Base-by-base conservation (phyloP, 2,329 filamentous ascomycete species). In the Verticillium isaacii region DNA sequence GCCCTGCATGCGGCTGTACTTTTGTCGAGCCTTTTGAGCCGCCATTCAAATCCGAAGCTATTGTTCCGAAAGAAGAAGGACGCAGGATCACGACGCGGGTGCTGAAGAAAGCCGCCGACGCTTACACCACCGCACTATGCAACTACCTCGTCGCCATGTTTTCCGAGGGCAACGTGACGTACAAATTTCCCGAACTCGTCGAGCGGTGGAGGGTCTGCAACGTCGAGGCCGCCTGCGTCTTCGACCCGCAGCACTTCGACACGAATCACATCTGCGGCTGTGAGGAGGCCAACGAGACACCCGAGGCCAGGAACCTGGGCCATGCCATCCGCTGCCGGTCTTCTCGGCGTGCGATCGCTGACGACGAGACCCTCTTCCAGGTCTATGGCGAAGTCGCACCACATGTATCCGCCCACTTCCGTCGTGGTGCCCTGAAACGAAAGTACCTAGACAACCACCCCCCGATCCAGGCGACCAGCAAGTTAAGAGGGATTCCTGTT, bases 211-310 rank as follows among this genome's bases (percentile, higher is more conserved):
- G 25, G 5, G 57, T 58, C 14, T 36, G 36, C 37, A 62, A 62
- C 54, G 57, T 62, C 15, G 63, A 65, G 25, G 45, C 39, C 54
- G 63, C 63, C 32, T 65, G 62, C 32, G 59, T 60, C 45, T 64
- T 65, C 58, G 29, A 61, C 59, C 61, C 61, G 23, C 29, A 60
- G 34, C 63, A 65, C 19, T 60, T 64, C 14, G 54, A 57, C 11
- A 58, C 56, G 2, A 54, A 57, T 11, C 9, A 39, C 36, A 5
- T 23, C 5, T 65, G 63, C 36, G 34, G 32, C 8, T 61, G 45
- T 34, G 6, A 8, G 7, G 55, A 63, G 32, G 36, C 37, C 12
- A 57, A 60, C 36, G 23, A 32, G 1, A 15, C 39, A 9, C 57
- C 63, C 9, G 63, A 64, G 15, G 19, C 56, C 19, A 57, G 63